Base-by-base conservation (phyloP, 148 eudicot genomes). In the Silene conica region DNA sequence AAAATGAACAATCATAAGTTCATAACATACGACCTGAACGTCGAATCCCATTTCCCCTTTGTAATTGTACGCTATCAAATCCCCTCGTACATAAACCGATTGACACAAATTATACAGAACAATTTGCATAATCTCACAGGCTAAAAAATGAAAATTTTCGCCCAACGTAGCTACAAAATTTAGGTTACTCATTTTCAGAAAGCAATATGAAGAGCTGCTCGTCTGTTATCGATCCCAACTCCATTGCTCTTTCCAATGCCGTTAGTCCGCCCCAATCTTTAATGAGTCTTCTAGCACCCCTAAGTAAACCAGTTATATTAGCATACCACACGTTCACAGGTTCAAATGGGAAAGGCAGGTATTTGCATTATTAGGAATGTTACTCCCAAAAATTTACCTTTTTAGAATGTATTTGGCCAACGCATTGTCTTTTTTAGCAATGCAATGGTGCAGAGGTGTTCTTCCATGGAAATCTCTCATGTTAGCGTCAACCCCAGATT, bases 171-270 rank as follows among this genome's bases (percentile, higher is more conserved):
- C 18, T 34, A 60, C 59, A 25, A n/a, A 55, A 28, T n/a, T 46
- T 22, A 18, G 72, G 75, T 87, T 77, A 89, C 73, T 83, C 84
- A 25, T 80, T 77, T 80, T 89, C 93, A 6, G 93, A 60, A 74
- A 94, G 98, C 92, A 94, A 79, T 69, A 94, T 84, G 75, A 94
- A 87, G 54, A 94, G 90, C 82, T 87, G 90, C 28, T 91, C 98
- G 69, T 94, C 98, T 22, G 96, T 91, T 46, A 94, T 89, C 72
- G 98, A 83, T 77, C 98, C 98, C 87, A 89, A 78, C 84, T 94
- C 98, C 98, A 94, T 94, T 45, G 96, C 98, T 85, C 97, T 87
- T 79, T 94, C 98, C 43, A 94, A 74, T 59, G 86, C 96, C 67
- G 85, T 82, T 14, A 83, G 79, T 61, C 98, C 98, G 56, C 92